These are phyloP conservation scores for Penicillium cosmopolitanum DNA, from an alignment of 495 filamentous ascomycete species.

Conservation along the genomic window DNA sequence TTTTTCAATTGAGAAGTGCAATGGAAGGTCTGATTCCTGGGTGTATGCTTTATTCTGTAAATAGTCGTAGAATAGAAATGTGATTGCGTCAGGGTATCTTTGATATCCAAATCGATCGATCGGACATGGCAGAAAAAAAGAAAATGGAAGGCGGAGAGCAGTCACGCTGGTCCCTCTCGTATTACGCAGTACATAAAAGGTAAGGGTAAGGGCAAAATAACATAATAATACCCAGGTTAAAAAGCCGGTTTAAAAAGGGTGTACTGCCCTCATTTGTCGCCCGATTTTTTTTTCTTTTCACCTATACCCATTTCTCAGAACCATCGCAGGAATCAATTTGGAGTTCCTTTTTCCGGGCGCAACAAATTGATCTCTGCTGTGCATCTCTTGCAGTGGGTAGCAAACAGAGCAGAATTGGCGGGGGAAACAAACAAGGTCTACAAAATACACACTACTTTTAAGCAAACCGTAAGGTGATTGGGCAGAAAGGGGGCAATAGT, in stretches of 20 bases:
- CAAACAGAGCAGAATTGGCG: no score
- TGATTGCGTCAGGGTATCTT: slow-evolving; percentile 18
- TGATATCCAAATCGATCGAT: slow-evolving; percentile 6
- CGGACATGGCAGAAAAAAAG: slow-evolving; percentile 13
- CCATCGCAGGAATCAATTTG: not conserved
- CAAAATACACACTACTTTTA: slow-evolving; percentile 4
- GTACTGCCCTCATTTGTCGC: slow-evolving; percentile 6
- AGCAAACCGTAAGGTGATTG: slow-evolving; percentile 4
- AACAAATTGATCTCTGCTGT: no score
- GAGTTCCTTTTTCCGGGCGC: not conserved
- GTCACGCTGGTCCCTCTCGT: slow-evolving; percentile 1
- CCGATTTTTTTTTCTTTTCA: slow-evolving; percentile 3
- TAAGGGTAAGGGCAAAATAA: slow-evolving; percentile 2
- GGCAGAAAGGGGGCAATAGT: not conserved
- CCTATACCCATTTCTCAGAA: not conserved
- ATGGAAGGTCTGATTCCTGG: no score
- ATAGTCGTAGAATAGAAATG: not conserved
- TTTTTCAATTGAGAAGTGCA: not conserved
- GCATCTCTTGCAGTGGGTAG: no score
- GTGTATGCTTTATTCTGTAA: no score
- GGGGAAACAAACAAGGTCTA: not conserved
- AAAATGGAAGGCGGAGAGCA: slow-evolving; percentile 24
- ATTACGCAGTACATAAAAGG: slow-evolving; percentile 15
- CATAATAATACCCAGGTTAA: not conserved
- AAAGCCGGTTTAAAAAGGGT: slow-evolving; percentile 25